phyloP scores from a whole-genome alignment of 306 rosid genomes.

The Inga oerstediana region DNA sequence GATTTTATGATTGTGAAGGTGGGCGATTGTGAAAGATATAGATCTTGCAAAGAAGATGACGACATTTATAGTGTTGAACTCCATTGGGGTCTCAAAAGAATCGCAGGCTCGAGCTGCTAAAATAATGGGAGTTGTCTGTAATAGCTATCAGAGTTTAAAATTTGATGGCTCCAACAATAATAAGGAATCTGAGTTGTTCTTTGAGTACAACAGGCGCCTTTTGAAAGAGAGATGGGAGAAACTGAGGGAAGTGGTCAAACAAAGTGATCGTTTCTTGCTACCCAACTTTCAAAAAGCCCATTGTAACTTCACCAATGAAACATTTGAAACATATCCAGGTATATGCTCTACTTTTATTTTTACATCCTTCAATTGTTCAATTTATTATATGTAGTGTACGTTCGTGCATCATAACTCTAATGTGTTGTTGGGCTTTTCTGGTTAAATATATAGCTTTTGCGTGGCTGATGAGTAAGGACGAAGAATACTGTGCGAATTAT shows the following conservation, averaged over 20 bases:
- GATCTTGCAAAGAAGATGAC: constrained; percentile 77
- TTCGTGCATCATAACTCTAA: neutral
- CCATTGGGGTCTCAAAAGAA: constrained; percentile 93
- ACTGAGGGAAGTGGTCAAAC: constrained; percentile 42
- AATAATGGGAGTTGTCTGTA: constrained; percentile 23
- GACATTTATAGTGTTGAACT: constrained; percentile 68
- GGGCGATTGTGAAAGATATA: constrained; percentile 85
- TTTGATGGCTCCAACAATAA: neutral
- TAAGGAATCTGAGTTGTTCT: neutral
- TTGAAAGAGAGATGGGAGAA: constrained; percentile 72
- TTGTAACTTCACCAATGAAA: constrained; percentile 57
- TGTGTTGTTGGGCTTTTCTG: neutral
- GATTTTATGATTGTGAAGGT: constrained; percentile 39
- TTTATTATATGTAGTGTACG: neutral
- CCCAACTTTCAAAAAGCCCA: constrained; percentile 37
- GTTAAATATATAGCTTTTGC: constrained; percentile 53
- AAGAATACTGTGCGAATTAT: constrained; percentile 44
- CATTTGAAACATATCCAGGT: constrained; percentile 63
- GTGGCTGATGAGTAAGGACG: constrained; percentile 69
- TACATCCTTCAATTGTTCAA: no score
- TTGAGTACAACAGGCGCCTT: constrained; percentile 36
- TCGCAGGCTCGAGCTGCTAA: constrained; percentile 90
- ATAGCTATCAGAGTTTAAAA: neutral
- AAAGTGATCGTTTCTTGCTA: constrained; percentile 42
- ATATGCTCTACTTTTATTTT: neutral